Conservation (phyloP, 495 filamentous ascomycete species). For the Extremus antarcticus region DNA sequence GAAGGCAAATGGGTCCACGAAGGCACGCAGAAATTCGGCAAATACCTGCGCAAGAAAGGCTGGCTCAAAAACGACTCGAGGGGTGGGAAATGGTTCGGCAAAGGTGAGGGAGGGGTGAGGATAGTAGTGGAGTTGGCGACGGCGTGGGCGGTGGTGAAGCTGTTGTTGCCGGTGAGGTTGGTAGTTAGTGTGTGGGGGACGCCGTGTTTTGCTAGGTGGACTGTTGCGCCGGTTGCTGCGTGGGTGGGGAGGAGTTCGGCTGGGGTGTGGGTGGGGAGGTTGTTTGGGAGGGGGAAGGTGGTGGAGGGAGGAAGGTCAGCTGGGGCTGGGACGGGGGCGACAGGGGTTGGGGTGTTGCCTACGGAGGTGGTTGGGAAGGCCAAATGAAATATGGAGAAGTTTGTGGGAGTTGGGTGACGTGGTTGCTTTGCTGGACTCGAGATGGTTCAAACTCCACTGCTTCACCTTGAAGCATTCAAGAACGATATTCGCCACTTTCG, state of each 20-base stretch:
- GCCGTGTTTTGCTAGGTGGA: conserved; percentile 78
- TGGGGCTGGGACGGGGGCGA: conserved; percentile 19
- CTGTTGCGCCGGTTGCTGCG: conserved; percentile 41
- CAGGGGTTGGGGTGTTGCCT: conserved; percentile 17
- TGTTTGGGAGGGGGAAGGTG: conserved; percentile 31
- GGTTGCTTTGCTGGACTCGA: neutral
- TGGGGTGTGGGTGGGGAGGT: conserved; percentile 27
- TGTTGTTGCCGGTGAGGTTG: conserved; percentile 64
- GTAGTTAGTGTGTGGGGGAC: conserved; percentile 73
- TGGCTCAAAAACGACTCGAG: conserved; percentile 46
- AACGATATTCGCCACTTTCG: too few relatives aligned
- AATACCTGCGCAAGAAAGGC: conserved; percentile 49
- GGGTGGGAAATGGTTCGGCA: conserved; percentile 29
- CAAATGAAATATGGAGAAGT: conserved; percentile 5
- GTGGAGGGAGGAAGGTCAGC: neutral
- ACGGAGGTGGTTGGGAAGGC: conserved; percentile 3
- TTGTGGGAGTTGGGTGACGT: too few relatives aligned
- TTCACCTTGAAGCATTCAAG: too few relatives aligned
- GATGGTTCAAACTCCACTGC: too few relatives aligned
- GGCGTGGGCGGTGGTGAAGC: conserved; percentile 82
- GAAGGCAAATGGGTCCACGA: conserved; percentile 43
- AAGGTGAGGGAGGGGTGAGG: conserved; percentile 35
- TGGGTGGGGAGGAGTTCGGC: too few relatives aligned
- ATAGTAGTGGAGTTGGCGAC: conserved; percentile 59
- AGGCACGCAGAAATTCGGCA: conserved; percentile 45